These are phyloP conservation scores for Thamnidium elegans DNA, from an alignment of 192 early-diverging fungal genomes.

Conservation along the genomic window DNA sequence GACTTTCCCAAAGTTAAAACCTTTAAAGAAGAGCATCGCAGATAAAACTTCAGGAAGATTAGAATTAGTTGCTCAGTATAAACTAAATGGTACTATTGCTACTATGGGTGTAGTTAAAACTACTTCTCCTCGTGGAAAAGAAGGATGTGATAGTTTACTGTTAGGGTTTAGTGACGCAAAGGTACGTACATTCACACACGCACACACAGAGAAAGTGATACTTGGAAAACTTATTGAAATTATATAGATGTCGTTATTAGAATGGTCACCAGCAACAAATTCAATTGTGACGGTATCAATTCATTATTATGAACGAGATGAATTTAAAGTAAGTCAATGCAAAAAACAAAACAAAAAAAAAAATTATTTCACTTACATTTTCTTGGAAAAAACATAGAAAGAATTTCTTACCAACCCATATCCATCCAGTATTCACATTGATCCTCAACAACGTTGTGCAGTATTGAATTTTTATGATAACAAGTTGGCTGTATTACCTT, in stretches of 20 bases:
- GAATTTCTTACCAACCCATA: slow-evolving; percentile 64
- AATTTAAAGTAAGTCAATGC: slow-evolving; percentile 59
- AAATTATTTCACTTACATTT: not conserved
- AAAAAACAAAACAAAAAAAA: not conserved
- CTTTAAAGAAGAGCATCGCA: slow-evolving; percentile 8
- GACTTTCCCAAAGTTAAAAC: slow-evolving; percentile 31
- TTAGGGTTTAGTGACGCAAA: slow-evolving; percentile 83
- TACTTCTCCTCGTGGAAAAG: slow-evolving; percentile 54
- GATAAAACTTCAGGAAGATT: slow-evolving; percentile 48
- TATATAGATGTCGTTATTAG: slow-evolving; percentile 84
- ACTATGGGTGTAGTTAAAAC: slow-evolving; percentile 71
- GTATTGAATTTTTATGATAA: slow-evolving; percentile 86
- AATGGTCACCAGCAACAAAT: slow-evolving; percentile 74
- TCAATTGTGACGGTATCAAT: slow-evolving; percentile 88
- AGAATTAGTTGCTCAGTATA: slow-evolving; percentile 61
- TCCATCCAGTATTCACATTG: slow-evolving; percentile 65
- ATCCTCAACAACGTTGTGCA: slow-evolving; percentile 88
- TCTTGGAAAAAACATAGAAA: slow-evolving; percentile 37
- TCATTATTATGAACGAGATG: slow-evolving; percentile 95
- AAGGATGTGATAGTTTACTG: slow-evolving; percentile 70
- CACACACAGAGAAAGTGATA: not conserved
- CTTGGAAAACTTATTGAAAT: not conserved
- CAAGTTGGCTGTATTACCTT: slow-evolving; percentile 86
- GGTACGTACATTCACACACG: slow-evolving; percentile 44
- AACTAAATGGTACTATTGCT: slow-evolving; percentile 65